Evolutionary conservation across 2,329 filamentous ascomycete species (phyloP), one percentile per base, ranked within the genome.

Genomic region (Albifimbria verrucaria): DNA sequence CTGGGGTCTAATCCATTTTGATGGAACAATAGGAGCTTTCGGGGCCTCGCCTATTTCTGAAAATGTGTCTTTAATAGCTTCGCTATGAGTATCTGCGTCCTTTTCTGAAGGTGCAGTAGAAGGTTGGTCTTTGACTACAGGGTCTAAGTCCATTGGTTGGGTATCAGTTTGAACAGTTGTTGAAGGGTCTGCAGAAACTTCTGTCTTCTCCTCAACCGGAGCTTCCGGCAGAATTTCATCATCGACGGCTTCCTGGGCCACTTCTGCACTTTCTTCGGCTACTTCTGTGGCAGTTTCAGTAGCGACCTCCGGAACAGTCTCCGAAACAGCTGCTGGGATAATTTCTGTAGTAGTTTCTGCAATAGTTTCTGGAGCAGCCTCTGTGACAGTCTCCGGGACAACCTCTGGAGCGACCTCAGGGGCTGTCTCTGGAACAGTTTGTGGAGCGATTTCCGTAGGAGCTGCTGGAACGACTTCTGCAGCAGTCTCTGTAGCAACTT

Each of bases 1-100:
- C 32, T 70, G 67, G 25, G 65, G 60, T 52, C 65, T 62, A 18
- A 18, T 2, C 45, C 45, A 48, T n/a, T 20, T 48, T 12, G 45
- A 28, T 24, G 11, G 45, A 22, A 3, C 11, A 10, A 25, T 18
- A 11, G 15, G 23, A 11, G 45, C 22, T 10, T 48, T 26, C 15
- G 22, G 45, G n/a, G 24, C 12, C 21, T n/a, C 45, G 17, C 17
- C 24, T 11, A 32, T 15, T 32, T 48, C 23, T 2, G 15, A 12
- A n/a, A 48, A 22, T 10, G n/a, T 28, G 12, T 48, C 45, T 26
- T 28, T 28, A 5, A 20, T 17, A 21, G 22, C 3, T 23, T 46
- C 43, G 2, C 11, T 11, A 21, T 22, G 41, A 9, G n/a, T n/a
- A 15, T 43, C 41, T 18, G 41, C n/a, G n/a, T 46, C 18, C 21